Evolutionary conservation across 73 alveolate genomes (phyloP).

Genomic region (Durusdinium trenchii): DNA sequence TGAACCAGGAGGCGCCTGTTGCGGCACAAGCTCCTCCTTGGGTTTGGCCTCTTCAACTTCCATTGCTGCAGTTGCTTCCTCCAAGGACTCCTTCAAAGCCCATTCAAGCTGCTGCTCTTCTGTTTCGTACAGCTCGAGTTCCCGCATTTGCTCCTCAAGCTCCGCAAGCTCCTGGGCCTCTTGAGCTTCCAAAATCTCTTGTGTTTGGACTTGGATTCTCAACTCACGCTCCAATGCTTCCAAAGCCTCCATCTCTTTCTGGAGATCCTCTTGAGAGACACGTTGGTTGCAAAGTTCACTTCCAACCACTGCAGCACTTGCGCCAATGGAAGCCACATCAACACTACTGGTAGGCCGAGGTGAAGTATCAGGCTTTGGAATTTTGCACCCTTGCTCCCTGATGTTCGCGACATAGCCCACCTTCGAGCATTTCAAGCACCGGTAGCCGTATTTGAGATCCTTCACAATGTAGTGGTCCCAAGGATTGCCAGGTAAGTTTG

Average conservation of each 20-base stretch:
- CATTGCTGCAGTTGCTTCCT: not conserved
- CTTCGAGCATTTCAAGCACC: not conserved
- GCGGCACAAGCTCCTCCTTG: not conserved
- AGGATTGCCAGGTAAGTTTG: too few relatives aligned
- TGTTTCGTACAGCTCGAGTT: not conserved
- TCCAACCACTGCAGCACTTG: not conserved
- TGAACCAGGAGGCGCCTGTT: not conserved
- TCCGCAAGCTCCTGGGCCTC: not conserved
- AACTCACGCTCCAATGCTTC: not conserved
- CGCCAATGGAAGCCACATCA: not conserved
- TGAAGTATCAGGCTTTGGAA: not conserved
- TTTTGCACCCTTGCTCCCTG: not conserved
- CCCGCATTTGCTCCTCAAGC: not conserved
- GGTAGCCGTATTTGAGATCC: not conserved
- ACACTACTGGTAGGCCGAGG: not conserved
- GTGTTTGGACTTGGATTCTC: constrained; percentile 10
- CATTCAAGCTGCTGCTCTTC: not conserved
- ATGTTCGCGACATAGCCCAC: not conserved
- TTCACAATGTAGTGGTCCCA: not conserved
- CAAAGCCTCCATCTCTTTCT: not conserved
- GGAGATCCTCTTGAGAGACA: not conserved
- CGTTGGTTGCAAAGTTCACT: not conserved
- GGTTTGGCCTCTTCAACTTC: not conserved
- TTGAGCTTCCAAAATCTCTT: not conserved
- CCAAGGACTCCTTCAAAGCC: not conserved